Percentiles rank a stretch among this genome's conserved stretches.
Evolutionary conservation across 768 basidiomycete genomes (phyloP).

Genomic region (Suillus bovinus): DNA sequence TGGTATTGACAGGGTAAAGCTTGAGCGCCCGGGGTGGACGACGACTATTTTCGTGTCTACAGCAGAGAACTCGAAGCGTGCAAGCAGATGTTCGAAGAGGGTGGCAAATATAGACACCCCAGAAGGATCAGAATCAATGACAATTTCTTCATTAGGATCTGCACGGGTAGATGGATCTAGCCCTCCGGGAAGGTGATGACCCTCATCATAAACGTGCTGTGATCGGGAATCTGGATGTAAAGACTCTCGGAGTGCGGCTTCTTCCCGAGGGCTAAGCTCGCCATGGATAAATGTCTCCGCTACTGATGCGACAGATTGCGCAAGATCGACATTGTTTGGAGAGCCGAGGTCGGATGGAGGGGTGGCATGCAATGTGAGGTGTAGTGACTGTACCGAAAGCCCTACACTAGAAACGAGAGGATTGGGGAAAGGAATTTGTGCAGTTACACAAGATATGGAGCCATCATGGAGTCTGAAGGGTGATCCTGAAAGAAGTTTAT

Average conservation of each 20-base stretch:
- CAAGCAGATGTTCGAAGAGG: conserved; percentile 75
- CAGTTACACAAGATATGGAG: conserved; percentile 70
- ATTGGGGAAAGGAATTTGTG: conserved; percentile 84
- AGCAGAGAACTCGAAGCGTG: conserved; percentile 78
- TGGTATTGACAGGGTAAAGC: conserved; percentile 58
- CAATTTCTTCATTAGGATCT: conserved; percentile 16
- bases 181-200: conserved; percentile 61
- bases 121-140: conserved; percentile 57
- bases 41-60: conserved; percentile 67
- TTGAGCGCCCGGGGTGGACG: conserved; percentile 62
- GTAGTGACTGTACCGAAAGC: conserved; percentile 65
- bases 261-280: conserved; percentile 73
- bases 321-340: conserved; percentile 44
- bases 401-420: conserved; percentile 74
- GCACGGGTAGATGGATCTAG: conserved; percentile 54
- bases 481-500: conserved; percentile 59
- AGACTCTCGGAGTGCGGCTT: conserved; percentile 68
- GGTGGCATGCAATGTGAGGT: conserved; percentile 61
- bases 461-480: conserved; percentile 74
- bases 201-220: conserved; percentile 35
- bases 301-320: conserved; percentile 79
- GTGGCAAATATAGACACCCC: conserved; percentile 82
- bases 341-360: conserved; percentile 14
- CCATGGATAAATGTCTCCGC: conserved; percentile 87
- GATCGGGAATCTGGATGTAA: conserved; percentile 48